A percentile compares a stretch with the other conserved stretches of the same genome.
phyloP scores from a whole-genome alignment of 2,329 filamentous ascomycete species.

The Colletotrichum limetticola region DNA sequence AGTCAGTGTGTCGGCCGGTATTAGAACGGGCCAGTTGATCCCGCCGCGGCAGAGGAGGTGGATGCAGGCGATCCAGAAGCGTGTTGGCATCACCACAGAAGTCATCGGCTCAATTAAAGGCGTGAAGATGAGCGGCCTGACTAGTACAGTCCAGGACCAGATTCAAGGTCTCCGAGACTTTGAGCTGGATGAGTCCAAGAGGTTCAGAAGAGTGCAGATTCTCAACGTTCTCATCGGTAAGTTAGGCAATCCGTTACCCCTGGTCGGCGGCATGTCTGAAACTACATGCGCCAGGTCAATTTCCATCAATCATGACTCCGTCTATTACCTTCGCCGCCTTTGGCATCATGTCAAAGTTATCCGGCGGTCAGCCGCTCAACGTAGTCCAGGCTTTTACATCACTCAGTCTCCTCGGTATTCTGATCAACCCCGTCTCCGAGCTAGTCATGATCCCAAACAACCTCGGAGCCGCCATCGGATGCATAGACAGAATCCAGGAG shows the following conservation, averaged over 20 bases:
- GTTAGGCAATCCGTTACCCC: too few species aligned
- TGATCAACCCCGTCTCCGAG: conserved; percentile 18
- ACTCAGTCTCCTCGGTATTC: conserved; percentile 16
- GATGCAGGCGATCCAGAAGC: conserved; percentile 60
- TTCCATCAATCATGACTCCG: conserved; percentile 14
- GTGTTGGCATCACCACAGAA: conserved; percentile 59
- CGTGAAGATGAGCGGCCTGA: conserved; percentile 61
- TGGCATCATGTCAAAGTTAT: conserved; percentile 3
- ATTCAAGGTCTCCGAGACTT: conserved; percentile 36
- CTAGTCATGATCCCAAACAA: conserved; percentile 25
- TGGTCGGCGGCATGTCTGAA: too few species aligned
- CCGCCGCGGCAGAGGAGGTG: conserved; percentile 43
- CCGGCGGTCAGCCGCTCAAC: conserved; percentile 10
- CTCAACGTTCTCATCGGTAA: conserved; percentile 1
- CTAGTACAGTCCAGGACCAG: conserved; percentile 45
- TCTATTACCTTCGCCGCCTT: conserved; percentile 28
- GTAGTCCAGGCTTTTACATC: conserved; percentile 29
- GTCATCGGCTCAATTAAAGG: conserved; percentile 61
- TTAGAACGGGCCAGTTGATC: neutral
- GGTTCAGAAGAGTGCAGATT: conserved; percentile 16
- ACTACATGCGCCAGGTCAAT: neutral
- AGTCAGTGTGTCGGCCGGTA: neutral
- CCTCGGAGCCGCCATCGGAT: conserved; percentile 36
- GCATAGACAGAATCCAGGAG: conserved; percentile 41
- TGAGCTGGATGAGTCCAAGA: conserved; percentile 37